phyloP scores from a whole-genome alignment of 1,284 basidiomycete genomes.

The Peniophora sp. region DNA sequence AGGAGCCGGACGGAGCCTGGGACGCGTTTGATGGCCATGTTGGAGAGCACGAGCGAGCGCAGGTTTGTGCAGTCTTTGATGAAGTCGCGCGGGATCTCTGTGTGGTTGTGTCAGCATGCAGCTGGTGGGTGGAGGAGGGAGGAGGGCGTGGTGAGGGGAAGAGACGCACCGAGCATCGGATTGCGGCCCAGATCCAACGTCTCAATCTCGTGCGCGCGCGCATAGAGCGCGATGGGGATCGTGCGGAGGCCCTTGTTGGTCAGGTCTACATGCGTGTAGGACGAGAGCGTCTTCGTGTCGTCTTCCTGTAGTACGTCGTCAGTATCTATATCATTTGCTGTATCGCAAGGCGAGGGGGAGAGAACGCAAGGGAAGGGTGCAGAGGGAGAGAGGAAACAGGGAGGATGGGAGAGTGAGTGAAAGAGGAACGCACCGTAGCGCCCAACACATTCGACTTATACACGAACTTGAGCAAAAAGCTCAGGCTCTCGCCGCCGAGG shows the following conservation, averaged over 20 bases:
- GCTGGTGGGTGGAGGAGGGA: no score
- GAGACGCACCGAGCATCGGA: constrained; percentile 65
- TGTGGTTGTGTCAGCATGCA: no score
- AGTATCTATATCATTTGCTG: no score
- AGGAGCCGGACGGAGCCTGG: constrained; percentile 81
- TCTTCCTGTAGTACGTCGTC: constrained; percentile 65
- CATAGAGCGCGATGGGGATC: constrained; percentile 86
- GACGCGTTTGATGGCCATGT: constrained; percentile 93
- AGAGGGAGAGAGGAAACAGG: constrained; percentile 4
- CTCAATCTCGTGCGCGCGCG: constrained; percentile 81
- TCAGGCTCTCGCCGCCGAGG: constrained; percentile 77
- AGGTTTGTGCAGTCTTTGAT: constrained; percentile 84
- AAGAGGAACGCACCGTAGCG: constrained; percentile 43
- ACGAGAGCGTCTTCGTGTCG: constrained; percentile 60
- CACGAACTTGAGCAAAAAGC: constrained; percentile 86
- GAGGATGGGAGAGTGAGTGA: not conserved
- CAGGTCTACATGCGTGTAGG: constrained; percentile 82
- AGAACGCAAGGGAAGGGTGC: no score
- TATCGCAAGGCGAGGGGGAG: no score
- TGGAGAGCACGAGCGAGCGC: constrained; percentile 82
- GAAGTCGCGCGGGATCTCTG: constrained; percentile 92
- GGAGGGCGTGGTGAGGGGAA: no score
- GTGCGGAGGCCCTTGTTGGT: constrained; percentile 80
- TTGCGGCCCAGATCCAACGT: constrained; percentile 90
- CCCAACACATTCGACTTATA: constrained; percentile 68